These are phyloP conservation scores for Diaporthe ampelina DNA, from an alignment of 2,329 filamentous ascomycete genomes.

Conservation along the genomic window DNA sequence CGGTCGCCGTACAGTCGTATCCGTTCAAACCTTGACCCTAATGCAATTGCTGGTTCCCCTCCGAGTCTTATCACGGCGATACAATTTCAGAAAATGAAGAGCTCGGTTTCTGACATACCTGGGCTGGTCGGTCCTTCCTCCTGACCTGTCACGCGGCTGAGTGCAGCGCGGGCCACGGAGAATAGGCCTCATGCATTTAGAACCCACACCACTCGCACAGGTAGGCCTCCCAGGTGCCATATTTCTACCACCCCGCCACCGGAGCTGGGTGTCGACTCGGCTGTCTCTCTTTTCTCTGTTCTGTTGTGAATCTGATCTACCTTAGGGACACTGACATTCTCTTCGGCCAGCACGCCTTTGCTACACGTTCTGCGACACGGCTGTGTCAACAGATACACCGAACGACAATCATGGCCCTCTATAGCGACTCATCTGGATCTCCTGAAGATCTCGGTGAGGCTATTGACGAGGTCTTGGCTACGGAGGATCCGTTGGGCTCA, in stretches of 20 bases:
- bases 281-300: not conserved
- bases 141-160: not conserved
- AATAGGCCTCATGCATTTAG: slow-evolving; percentile 35
- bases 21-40: slow-evolving; percentile 11
- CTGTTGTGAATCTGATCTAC: not conserved
- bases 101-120: not conserved
- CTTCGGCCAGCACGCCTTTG: too few relatives aligned
- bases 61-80: not conserved
- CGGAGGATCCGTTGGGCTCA: slow-evolving; percentile 53
- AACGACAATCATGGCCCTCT: slow-evolving; percentile 38
- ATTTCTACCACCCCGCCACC: not conserved
- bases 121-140: not conserved
- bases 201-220: not conserved
- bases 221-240: not conserved
- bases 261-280: not conserved
- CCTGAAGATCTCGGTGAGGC: slow-evolving; percentile 68
- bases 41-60: not conserved
- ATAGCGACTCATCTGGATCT: slow-evolving; percentile 30
- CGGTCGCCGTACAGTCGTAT: not conserved
- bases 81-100: not conserved
- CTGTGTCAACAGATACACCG: not conserved
- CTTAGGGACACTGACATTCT: not conserved
- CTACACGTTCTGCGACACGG: too few relatives aligned
- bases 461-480: slow-evolving; percentile 85
- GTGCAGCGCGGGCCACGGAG: not conserved